Evolutionary conservation across 2,329 filamentous ascomycete genomes (phyloP).

Genomic region (Cercospora sp.): DNA sequence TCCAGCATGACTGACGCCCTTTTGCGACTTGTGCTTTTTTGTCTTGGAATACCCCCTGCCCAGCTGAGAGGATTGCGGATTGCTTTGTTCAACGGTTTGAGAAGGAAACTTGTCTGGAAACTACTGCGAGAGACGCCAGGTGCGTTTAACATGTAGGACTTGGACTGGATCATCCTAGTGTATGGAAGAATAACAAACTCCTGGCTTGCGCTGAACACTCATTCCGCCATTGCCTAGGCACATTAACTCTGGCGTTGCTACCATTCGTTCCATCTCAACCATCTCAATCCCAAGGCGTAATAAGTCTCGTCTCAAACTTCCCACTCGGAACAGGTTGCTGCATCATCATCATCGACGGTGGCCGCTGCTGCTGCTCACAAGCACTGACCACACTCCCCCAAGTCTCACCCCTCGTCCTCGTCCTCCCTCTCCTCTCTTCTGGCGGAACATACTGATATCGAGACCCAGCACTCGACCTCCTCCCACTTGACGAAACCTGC

Average conservation of each 20-base stretch:
- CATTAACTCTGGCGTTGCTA: too few relatives aligned
- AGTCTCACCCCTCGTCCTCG: slow-evolving; percentile 8
- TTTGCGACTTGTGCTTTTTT: slow-evolving; percentile 6
- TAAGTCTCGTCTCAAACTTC: slow-evolving; percentile 10
- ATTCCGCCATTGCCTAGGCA: too few relatives aligned
- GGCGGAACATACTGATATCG: not conserved
- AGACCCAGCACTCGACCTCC: not conserved
- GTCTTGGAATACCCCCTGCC: not conserved
- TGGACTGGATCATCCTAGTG: slow-evolving; percentile 3
- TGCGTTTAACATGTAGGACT: slow-evolving; percentile 4
- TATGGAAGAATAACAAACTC: not conserved
- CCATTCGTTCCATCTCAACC: too few relatives aligned
- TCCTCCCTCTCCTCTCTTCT: slow-evolving; percentile 15
- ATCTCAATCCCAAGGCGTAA: slow-evolving; percentile 8
- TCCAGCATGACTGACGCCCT: slow-evolving; percentile 3
- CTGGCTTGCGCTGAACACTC: not conserved
- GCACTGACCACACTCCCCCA: slow-evolving; percentile 1
- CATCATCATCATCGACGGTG: not conserved
- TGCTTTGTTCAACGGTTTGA: not conserved
- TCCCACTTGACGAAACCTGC: slow-evolving; percentile 6
- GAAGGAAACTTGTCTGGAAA: slow-evolving; percentile 5
- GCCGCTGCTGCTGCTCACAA: not conserved
- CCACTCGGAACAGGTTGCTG: not conserved
- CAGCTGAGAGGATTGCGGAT: not conserved
- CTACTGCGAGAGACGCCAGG: slow-evolving; percentile 1